These are phyloP conservation scores for Cystobasidium tubakii DNA, from an alignment of 768 basidiomycete species.

Conservation along the genomic window DNA sequence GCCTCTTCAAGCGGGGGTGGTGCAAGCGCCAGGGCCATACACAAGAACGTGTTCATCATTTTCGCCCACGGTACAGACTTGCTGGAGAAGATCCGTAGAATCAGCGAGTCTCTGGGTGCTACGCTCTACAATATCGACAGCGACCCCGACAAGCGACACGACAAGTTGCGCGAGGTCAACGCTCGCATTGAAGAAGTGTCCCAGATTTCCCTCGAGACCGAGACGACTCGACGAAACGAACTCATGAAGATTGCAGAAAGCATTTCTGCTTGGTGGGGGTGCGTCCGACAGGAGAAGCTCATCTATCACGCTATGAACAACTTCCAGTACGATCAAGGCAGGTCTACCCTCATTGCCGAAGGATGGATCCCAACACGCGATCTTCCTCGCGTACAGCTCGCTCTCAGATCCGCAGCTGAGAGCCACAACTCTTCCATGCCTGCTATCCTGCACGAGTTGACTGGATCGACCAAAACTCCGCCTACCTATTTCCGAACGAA, in stretches of 20 bases:
- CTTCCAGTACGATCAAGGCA: slow-evolving; percentile 85
- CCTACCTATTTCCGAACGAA: slow-evolving; percentile 92
- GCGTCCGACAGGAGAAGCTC: slow-evolving; percentile 88
- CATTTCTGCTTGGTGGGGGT: slow-evolving; percentile 84
- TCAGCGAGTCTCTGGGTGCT: slow-evolving; percentile 97
- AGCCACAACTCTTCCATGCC: slow-evolving; percentile 71
- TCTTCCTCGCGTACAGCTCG: slow-evolving; percentile 74
- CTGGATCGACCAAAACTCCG: slow-evolving; percentile 64
- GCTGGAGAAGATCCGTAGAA: slow-evolving; percentile 92
- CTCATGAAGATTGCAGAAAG: slow-evolving; percentile 76
- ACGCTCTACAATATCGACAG: slow-evolving; percentile 94
- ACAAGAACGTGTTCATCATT: slow-evolving; percentile 99
- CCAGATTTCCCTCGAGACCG: slow-evolving; percentile 81
- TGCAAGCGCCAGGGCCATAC: slow-evolving; percentile 55
- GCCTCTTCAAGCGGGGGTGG: slow-evolving; percentile 53
- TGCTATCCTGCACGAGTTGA: slow-evolving; percentile 81
- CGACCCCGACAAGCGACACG: slow-evolving; percentile 83
- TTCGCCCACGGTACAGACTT: slow-evolving; percentile 88
- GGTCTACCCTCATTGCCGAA: slow-evolving; percentile 92
- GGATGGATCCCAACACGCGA: slow-evolving; percentile 96
- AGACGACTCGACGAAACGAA: slow-evolving; percentile 71
- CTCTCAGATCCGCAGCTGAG: slow-evolving; percentile 79
- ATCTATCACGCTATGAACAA: slow-evolving; percentile 93
- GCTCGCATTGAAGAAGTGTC: slow-evolving; percentile 84
- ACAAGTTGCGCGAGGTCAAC: slow-evolving; percentile 81